phyloP scores from a whole-genome alignment of 1,284 basidiomycete genomes.

The Golubevia sp. region DNA sequence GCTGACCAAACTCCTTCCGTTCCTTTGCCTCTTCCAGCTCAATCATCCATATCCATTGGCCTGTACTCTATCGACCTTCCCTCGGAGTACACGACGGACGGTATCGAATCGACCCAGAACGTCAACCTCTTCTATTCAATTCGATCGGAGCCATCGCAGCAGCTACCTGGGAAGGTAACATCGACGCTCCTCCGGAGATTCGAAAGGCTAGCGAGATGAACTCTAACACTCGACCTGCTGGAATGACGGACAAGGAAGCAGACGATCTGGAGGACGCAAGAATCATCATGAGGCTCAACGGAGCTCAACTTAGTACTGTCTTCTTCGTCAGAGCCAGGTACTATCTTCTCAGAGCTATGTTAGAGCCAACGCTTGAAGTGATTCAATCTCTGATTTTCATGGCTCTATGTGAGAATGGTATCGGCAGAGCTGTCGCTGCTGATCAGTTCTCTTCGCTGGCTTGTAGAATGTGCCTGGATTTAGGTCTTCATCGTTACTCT shows the following conservation, averaged over 20 bases:
- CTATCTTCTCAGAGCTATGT: conserved; percentile 31
- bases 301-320: conserved; percentile 12
- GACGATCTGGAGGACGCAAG: too few relatives aligned
- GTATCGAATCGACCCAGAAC: conserved; percentile 25
- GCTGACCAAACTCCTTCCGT: too few relatives aligned
- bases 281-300: too few relatives aligned
- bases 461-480: conserved; percentile 19
- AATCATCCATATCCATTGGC: conserved; percentile 31
- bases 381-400: conserved; percentile 38
- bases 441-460: neutral
- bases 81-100: conserved; percentile 16
- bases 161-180: conserved; percentile 18
- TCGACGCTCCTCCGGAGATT: too few relatives aligned
- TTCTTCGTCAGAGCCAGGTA: conserved; percentile 37
- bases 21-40: conserved; percentile 33
- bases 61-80: conserved; percentile 24
- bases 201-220: too few relatives aligned
- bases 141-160: conserved; percentile 29
- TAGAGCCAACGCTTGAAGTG: conserved; percentile 33
- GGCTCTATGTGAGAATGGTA: conserved; percentile 38
- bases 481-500: conserved; percentile 31
- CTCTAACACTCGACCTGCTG: too few relatives aligned
- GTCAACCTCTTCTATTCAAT: conserved; percentile 37
- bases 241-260: too few relatives aligned
- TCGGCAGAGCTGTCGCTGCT: neutral